Base-by-base conservation (phyloP, 768 basidiomycete genomes). In the Daedalea quercina region DNA sequence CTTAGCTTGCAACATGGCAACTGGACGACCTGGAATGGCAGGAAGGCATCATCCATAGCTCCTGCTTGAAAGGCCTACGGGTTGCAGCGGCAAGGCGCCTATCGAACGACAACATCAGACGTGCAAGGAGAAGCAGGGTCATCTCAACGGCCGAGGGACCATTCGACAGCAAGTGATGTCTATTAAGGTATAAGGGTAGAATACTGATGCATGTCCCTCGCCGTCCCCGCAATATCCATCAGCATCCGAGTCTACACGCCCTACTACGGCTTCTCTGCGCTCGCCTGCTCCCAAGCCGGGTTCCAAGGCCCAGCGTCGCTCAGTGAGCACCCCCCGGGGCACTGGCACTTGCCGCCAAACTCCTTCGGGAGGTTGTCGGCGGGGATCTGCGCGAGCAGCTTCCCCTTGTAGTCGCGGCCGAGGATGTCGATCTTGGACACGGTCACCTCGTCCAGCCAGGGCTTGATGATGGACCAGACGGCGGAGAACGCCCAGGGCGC, bases 271-370 rank as follows among this genome's bases (percentile, higher is more conserved):
- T 0, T 45, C 50, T 44, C 23, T 43, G 23, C 23, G 22, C 9
- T 22, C 23, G 24, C 28, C 53, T 54, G 57, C 45, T 89, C 89
- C 95, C 94, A 97, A 9, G 23, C 25, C 7, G 57, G 57, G 46
- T 89, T 90, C 95, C 94, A 97, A 9, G 95, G 94, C 8, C 95
- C 95, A 1, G 79, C 88, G 69, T 99, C 91, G 57, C 85, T 87
- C 73, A 93, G 65, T 52, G 84, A 88, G 69, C 94, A 97, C 0
- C 93, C 90, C 0, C 80, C 88, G 1, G 63, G 54, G 62, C 94
- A 97, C 40, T 75, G 65, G 66, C 95, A 97, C 47, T 49, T 68
- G 2, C 95, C 95, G 1, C 95, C 94, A 67, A 93, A 81, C 62
- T 90, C 87, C 60, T 73, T 78, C 3, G 94, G 95, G 50, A 99